phyloP scores from a whole-genome alignment of 345 rosid species.

The Corymbia maculata region DNA sequence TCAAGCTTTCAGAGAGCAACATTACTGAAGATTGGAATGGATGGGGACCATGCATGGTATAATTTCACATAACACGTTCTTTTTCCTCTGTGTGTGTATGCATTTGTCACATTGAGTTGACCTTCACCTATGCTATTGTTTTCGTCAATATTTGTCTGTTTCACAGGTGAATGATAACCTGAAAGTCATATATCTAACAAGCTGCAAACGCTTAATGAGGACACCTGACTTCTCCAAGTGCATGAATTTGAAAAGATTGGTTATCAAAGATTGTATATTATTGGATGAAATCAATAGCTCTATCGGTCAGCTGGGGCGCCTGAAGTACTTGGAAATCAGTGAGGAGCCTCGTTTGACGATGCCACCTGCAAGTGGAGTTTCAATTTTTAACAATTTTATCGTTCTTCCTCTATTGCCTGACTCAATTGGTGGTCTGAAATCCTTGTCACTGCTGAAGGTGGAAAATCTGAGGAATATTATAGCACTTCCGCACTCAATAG shows the following conservation, averaged over 20 bases:
- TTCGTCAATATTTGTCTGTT: background rate
- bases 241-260: background rate
- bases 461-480: fast-evolving
- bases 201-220: background rate
- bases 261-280: fast-evolving
- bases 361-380: too few species aligned
- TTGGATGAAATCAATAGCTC: background rate
- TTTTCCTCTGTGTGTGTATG: background rate
- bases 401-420: fast-evolving
- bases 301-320: background rate
- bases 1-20: background rate
- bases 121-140: background rate
- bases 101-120: background rate
- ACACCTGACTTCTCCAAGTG: background rate
- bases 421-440: background rate
- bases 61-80: background rate
- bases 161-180: background rate
- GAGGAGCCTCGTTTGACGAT: too few species aligned
- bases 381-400: too few species aligned
- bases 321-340: too few species aligned
- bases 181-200: background rate
- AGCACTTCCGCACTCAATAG: background rate
- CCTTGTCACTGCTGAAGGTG: background rate
- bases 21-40: background rate
- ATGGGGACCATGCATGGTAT: background rate